Evolutionary conservation across 148 eudicot species (phyloP).

Genomic region (Diospyros lotus): DNA sequence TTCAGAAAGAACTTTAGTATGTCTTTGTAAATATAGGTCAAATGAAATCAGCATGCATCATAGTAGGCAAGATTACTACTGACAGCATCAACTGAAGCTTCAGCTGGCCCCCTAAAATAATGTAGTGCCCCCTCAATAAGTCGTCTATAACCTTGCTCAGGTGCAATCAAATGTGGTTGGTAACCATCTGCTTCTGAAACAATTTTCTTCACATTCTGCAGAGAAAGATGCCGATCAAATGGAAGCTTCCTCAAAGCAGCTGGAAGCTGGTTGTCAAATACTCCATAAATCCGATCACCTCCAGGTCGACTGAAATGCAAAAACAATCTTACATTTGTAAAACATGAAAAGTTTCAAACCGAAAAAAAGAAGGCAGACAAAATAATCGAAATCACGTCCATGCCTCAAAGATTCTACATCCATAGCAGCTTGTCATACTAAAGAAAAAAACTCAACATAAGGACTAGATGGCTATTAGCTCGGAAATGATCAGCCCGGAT

Average conservation of each 20-base stretch:
- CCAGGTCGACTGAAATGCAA: conserved; percentile 59
- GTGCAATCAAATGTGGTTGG: conserved; percentile 80
- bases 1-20: neutral
- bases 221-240: conserved; percentile 61
- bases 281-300: conserved; percentile 67
- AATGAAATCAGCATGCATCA: neutral
- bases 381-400: neutral
- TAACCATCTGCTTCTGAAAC: conserved; percentile 81
- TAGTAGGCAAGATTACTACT: conserved; percentile 13
- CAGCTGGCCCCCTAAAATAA: conserved; percentile 67
- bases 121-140: conserved; percentile 61
- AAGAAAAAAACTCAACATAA: neutral
- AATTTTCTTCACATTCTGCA: conserved; percentile 55
- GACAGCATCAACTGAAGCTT: conserved; percentile 76
- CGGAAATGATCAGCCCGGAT: neutral
- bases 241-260: conserved; percentile 70
- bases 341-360: too few species aligned
- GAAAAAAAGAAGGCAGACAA: conserved; percentile 2
- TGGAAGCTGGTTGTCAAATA: conserved; percentile 75
- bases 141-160: conserved; percentile 75
- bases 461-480: neutral
- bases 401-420: neutral
- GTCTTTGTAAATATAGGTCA: neutral
- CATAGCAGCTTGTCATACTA: neutral
- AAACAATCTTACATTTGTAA: conserved; percentile 7